A percentile compares a stretch with the other conserved stretches of the same genome.
These are phyloP conservation scores for Aspergillus taichungensis DNA, from an alignment of 495 filamentous ascomycete genomes.

Conservation along the genomic window DNA sequence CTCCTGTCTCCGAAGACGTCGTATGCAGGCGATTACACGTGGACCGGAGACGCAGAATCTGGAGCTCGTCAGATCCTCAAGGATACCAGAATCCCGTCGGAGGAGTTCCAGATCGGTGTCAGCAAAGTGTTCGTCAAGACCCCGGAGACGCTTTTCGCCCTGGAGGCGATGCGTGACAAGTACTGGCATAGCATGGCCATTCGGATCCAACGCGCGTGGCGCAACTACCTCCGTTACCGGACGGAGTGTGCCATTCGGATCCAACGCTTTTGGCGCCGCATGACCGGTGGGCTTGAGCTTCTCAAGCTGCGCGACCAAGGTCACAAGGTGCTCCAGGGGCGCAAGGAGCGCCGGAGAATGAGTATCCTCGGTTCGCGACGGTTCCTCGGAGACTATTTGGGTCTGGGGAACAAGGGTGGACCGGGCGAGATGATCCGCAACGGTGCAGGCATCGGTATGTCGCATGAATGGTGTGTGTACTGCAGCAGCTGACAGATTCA, in stretches of 20 bases:
- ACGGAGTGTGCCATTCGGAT: constrained; percentile 90
- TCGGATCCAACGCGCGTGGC: constrained; percentile 93
- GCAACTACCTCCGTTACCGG: constrained; percentile 87
- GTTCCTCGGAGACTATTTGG: constrained; percentile 94
- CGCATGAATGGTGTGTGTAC: not conserved
- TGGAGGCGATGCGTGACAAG: constrained; percentile 94
- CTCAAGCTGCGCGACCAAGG: constrained; percentile 82
- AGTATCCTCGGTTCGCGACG: constrained; percentile 83
- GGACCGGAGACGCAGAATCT: constrained; percentile 76
- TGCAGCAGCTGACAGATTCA: constrained; percentile 10
- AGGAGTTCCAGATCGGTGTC: constrained; percentile 96
- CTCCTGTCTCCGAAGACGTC: constrained; percentile 88
- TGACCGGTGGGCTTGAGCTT: constrained; percentile 78
- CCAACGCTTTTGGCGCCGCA: constrained; percentile 89
- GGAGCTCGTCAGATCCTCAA: constrained; percentile 92
- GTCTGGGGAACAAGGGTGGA: constrained; percentile 69
- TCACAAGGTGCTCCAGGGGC: constrained; percentile 70
- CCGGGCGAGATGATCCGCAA: constrained; percentile 74
- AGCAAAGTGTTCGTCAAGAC: constrained; percentile 98
- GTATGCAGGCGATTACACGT: constrained; percentile 95
- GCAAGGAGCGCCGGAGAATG: constrained; percentile 86
- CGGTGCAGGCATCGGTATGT: constrained; percentile 51
- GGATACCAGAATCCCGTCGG: constrained; percentile 86
- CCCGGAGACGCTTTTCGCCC: constrained; percentile 90
- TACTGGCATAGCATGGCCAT: constrained; percentile 99